Base-by-base conservation (phyloP, 2,329 filamentous ascomycete genomes). In the Macrophomina pseudophaseolina region DNA sequence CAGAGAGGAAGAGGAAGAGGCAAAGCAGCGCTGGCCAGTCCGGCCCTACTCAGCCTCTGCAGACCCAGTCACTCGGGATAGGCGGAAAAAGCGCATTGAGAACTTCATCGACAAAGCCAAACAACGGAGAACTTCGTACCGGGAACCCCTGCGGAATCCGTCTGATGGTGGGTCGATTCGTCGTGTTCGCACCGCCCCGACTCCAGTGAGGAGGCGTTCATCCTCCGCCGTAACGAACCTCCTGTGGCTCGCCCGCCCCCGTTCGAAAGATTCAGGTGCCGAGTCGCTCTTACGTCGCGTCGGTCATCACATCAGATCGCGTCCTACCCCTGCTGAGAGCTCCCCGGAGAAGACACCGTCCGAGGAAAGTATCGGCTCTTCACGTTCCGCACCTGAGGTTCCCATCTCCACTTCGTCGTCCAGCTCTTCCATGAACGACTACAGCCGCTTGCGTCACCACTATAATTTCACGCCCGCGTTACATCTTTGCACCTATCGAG, bases 71-170 rank as follows among this genome's bases (percentile, higher is more conserved):
- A 66, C 65, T 23, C 48, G 58, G 1, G 65, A 48, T 7, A 23
- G 65, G 16, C 28, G 65, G 28, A 54, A 63, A 40, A 62, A 58
- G 18, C 48, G 65, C 7, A 12, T 66, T 35, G 56, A 44, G 12
- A 28, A 35, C 18, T 53, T 66, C 35, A 66, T 66, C n/a, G 48
- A 62, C 38, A 62, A 48, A 35, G 65, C 65, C 38, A 66, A 56
- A 49, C 48, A 66, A 12, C 56, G 49, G 5, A 35, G 40, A 38
- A n/a, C 54, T 11, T 23, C 56, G 33, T 28, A 63, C 28, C 38
- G 46, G 18, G 56, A 66, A 14, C 65, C 56, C 40, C 46, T 59
- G 35, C 64, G 53, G 32, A 56, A 18, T 2, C 48, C 56, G 18
- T 48, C 46, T 2, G 65, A 56, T 16, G 49, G 46, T n/a, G 40